Conservation (phyloP, 2,329 filamentous ascomycete genomes). For the Thelonectria discophora region DNA sequence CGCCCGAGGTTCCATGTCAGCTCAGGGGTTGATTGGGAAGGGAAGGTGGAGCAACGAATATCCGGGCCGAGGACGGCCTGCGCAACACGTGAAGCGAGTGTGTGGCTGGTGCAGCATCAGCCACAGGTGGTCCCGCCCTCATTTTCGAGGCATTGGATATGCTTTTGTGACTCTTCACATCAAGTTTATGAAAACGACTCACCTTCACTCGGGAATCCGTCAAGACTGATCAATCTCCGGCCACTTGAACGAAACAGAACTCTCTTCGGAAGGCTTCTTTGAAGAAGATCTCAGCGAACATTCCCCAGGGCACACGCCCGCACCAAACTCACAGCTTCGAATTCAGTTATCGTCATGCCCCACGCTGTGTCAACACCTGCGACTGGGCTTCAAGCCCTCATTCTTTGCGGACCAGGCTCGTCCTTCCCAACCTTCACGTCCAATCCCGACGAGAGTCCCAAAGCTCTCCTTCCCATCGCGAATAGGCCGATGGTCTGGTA, state of each 20-base stretch:
- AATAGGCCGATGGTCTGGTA: constrained; percentile 93
- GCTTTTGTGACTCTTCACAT: constrained; percentile 42
- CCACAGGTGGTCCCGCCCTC: constrained; percentile 39
- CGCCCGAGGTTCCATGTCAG: constrained; percentile 40
- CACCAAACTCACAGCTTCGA: constrained; percentile 11
- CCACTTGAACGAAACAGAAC: constrained; percentile 1
- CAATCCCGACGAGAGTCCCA: constrained; percentile 81
- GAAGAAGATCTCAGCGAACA: neutral
- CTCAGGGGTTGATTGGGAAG: constrained; percentile 38
- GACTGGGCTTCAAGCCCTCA: constrained; percentile 82
- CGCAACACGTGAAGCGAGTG: constrained; percentile 40
- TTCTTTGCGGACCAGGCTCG: constrained; percentile 83
- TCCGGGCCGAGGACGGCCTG: constrained; percentile 37
- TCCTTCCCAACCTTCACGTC: constrained; percentile 86
- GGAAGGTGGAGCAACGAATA: constrained; percentile 35
- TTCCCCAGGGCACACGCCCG: constrained; percentile 4
- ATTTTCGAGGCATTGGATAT: constrained; percentile 40
- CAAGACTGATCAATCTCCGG: constrained; percentile 14
- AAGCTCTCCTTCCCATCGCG: constrained; percentile 82
- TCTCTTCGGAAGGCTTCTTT: neutral
- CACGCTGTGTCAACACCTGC: constrained; percentile 78
- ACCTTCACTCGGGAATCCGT: constrained; percentile 18
- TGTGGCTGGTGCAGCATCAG: constrained; percentile 19
- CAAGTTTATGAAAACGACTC: constrained; percentile 34
- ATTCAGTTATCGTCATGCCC: constrained; percentile 64